phyloP scores from a whole-genome alignment of 2,329 filamentous ascomycete species.

The Trichoderma breve region DNA sequence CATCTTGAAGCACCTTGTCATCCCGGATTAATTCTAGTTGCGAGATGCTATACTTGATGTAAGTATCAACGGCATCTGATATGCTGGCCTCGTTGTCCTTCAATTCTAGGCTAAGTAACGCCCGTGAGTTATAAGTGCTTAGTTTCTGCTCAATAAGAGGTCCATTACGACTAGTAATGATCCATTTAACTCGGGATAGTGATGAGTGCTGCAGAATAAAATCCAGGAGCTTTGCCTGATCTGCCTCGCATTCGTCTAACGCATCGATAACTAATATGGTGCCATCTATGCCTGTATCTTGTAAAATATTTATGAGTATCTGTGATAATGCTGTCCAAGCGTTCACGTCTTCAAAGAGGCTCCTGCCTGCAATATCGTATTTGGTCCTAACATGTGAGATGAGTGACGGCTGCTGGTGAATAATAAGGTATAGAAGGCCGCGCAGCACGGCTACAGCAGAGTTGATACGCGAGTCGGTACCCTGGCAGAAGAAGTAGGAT shows the following conservation, averaged over 20 bases:
- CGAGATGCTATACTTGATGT: not conserved
- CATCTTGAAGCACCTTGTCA: not conserved
- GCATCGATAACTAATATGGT: not conserved
- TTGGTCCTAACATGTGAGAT: slow-evolving; percentile 35
- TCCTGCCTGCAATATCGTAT: slow-evolving; percentile 26
- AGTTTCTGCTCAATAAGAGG: not conserved
- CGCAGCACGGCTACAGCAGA: slow-evolving; percentile 41
- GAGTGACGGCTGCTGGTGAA: slow-evolving; percentile 34
- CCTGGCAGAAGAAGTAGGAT: slow-evolving; percentile 8
- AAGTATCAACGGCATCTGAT: not conserved
- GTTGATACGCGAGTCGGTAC: slow-evolving; percentile 34
- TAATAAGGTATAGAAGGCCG: slow-evolving; percentile 42
- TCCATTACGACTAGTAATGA: not conserved
- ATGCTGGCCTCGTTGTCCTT: not conserved
- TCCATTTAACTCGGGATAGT: not conserved
- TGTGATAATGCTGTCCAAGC: slow-evolving; percentile 36
- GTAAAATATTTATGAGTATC: slow-evolving; percentile 38
- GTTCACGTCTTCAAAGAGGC: slow-evolving; percentile 42
- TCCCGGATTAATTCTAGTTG: not conserved
- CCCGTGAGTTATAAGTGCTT: not conserved
- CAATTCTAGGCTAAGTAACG: not conserved
- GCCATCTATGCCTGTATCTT: slow-evolving; percentile 30
- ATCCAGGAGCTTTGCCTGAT: not conserved
- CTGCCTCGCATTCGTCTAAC: not conserved
- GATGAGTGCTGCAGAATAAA: not conserved